These are phyloP conservation scores for Penicillium turbatum DNA, from an alignment of 495 filamentous ascomycete species.

Conservation along the genomic window DNA sequence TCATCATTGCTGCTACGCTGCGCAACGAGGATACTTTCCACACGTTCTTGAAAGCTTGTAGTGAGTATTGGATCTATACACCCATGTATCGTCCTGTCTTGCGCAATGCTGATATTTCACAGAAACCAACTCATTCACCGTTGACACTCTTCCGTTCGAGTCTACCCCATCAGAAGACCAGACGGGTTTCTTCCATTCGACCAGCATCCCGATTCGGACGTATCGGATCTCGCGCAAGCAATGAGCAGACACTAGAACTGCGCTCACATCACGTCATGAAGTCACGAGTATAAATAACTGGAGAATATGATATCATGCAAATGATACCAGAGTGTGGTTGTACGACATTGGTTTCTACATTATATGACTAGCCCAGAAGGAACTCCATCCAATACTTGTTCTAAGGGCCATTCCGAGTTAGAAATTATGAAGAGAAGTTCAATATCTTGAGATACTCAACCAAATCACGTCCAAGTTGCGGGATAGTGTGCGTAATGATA, in stretches of 20 bases:
- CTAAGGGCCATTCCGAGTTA: background rate
- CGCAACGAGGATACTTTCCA: slow-evolving; percentile 61
- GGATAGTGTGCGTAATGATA: background rate
- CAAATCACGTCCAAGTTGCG: background rate
- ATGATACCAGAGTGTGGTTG: background rate
- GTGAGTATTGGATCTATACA: slow-evolving; percentile 37
- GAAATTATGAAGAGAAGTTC: too few relatives aligned
- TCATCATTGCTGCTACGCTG: slow-evolving; percentile 57
- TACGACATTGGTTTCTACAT: background rate
- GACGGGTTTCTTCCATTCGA: slow-evolving; percentile 55
- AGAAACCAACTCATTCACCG: slow-evolving; percentile 36
- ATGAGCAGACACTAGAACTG: background rate
- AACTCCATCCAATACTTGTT: background rate
- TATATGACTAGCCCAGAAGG: background rate
- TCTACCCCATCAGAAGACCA: slow-evolving; percentile 45
- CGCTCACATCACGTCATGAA: slow-evolving; percentile 4
- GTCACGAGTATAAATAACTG: slow-evolving; percentile 8
- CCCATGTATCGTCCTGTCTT: background rate
- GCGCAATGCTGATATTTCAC: background rate
- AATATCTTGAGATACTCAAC: background rate
- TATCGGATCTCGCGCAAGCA: slow-evolving; percentile 28
- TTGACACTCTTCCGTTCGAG: slow-evolving; percentile 42
- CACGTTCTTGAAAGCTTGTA: slow-evolving; percentile 51
- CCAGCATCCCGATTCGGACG: slow-evolving; percentile 47
- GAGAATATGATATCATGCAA: slow-evolving; percentile 2